phyloP scores from a whole-genome alignment of 495 filamentous ascomycete species.

The Talaromyces ruber region DNA sequence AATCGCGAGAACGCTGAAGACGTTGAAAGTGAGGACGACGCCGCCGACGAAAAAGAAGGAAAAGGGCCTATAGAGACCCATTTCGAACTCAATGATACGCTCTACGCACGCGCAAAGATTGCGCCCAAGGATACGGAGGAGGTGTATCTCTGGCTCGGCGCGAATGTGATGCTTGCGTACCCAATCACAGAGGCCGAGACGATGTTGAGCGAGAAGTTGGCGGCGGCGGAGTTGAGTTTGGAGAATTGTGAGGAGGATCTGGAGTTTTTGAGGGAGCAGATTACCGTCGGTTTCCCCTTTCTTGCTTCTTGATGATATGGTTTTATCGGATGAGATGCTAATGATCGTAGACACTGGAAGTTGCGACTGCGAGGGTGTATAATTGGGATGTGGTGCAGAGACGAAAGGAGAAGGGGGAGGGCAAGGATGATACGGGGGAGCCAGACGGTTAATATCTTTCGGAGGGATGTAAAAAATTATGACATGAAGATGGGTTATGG shows the following conservation, averaged over 20 bases:
- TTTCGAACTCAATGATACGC: constrained; percentile 93
- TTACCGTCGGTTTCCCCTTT: constrained; percentile 56
- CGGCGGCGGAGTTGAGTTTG: constrained; percentile 69
- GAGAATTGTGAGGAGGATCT: constrained; percentile 89
- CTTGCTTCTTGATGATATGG: not conserved
- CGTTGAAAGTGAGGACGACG: not conserved
- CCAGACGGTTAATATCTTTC: not conserved
- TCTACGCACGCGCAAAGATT: constrained; percentile 81
- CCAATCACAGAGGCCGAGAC: constrained; percentile 77
- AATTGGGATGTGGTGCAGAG: constrained; percentile 97
- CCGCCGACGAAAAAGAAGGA: not conserved
- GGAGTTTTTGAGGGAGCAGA: constrained; percentile 93
- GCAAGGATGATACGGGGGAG: constrained; percentile 31
- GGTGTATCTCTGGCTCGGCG: constrained; percentile 94
- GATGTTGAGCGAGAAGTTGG: constrained; percentile 69
- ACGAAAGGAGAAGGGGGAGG: constrained; percentile 75
- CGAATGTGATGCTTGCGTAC: constrained; percentile 97
- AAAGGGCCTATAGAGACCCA: constrained; percentile 63
- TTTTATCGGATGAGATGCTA: not conserved
- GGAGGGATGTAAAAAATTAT: not conserved
- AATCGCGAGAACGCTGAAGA: constrained; percentile 18
- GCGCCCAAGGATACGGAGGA: constrained; percentile 79
- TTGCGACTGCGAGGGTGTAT: constrained; percentile 93
- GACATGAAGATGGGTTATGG: not conserved
- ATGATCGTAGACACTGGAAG: constrained; percentile 72